Percentiles rank a stretch among this genome's conserved stretches.
These are phyloP conservation scores for Barnettozyma sp. DNA, from an alignment of 805 yeast species.

Conservation along the genomic window DNA sequence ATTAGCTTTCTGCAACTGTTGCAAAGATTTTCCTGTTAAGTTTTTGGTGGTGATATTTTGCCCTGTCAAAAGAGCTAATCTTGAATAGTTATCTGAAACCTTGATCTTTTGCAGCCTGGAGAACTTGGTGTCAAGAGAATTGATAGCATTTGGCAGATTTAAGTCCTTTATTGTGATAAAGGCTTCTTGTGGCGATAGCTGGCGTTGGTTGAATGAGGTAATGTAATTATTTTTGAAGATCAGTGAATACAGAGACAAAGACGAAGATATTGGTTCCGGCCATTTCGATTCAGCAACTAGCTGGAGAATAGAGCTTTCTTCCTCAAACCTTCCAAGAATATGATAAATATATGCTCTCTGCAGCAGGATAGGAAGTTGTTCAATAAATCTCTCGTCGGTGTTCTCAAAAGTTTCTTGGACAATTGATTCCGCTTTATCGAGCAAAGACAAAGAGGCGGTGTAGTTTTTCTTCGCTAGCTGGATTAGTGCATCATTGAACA, in stretches of 20 bases:
- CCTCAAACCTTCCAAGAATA: slow-evolving; percentile 29
- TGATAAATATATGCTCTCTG: slow-evolving; percentile 55
- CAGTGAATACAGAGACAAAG: slow-evolving; percentile 26
- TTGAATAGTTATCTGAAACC: slow-evolving; percentile 19
- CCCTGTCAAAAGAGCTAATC: slow-evolving; percentile 17
- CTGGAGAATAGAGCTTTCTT: slow-evolving; percentile 33
- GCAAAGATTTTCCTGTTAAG: slow-evolving; percentile 13
- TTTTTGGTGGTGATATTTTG: slow-evolving; percentile 14
- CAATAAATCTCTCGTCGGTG: slow-evolving; percentile 40
- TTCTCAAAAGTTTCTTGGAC: slow-evolving; percentile 34
- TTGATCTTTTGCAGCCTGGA: slow-evolving; percentile 17
- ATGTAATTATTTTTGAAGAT: slow-evolving; percentile 28
- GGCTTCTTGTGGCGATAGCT: slow-evolving; percentile 10
- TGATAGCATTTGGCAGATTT: slow-evolving; percentile 23
- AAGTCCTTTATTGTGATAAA: slow-evolving; percentile 28
- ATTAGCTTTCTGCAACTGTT: slow-evolving; percentile 13
- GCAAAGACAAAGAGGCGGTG: slow-evolving; percentile 33
- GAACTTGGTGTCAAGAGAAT: slow-evolving; percentile 18
- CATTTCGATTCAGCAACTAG: slow-evolving; percentile 24
- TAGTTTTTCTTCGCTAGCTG: slow-evolving; percentile 38
- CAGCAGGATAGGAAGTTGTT: slow-evolving; percentile 53
- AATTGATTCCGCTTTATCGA: slow-evolving; percentile 38
- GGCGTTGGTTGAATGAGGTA: slow-evolving; percentile 6
- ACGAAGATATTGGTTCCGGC: slow-evolving; percentile 10
- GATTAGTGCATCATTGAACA: slow-evolving; percentile 59